Conservation (phyloP, 768 basidiomycete genomes). For the Pholiota molesta region DNA sequence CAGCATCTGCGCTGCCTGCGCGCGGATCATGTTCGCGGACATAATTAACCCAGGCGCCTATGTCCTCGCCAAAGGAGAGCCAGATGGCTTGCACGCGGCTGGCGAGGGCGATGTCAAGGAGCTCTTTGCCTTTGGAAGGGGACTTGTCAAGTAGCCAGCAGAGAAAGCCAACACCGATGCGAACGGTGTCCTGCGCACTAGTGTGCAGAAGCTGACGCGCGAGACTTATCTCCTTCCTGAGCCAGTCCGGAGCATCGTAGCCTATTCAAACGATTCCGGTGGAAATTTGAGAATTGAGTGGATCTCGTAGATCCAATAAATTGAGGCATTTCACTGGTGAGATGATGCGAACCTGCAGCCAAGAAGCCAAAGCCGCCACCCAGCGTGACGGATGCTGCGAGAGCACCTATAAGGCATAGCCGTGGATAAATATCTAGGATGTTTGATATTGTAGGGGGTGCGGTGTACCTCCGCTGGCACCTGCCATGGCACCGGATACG, state of each 20-base stretch:
- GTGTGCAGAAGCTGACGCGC: slow-evolving; percentile 49
- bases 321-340: background rate
- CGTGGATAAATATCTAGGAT: background rate
- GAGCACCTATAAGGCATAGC: slow-evolving; percentile 33
- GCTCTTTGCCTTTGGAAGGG: slow-evolving; percentile 36
- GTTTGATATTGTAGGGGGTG: background rate
- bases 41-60: slow-evolving; percentile 61
- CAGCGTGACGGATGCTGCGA: slow-evolving; percentile 63
- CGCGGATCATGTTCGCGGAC: slow-evolving; percentile 58
- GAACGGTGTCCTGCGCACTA: slow-evolving; percentile 39
- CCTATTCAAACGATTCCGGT: slow-evolving; percentile 30
- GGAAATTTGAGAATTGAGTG: slow-evolving; percentile 22
- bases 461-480: slow-evolving; percentile 58
- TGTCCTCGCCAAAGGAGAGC: slow-evolving; percentile 69
- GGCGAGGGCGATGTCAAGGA: slow-evolving; percentile 55
- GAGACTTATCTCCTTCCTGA: slow-evolving; percentile 53
- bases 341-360: slow-evolving; percentile 50
- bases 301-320: slow-evolving; percentile 10
- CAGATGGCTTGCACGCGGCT: slow-evolving; percentile 67
- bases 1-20: slow-evolving; percentile 40
- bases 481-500: slow-evolving; percentile 71
- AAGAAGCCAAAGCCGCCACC: slow-evolving; percentile 82
- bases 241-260: slow-evolving; percentile 44
- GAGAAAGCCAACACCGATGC: slow-evolving; percentile 77
- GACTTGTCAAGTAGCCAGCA: slow-evolving; percentile 69